Evolutionary conservation across 1,284 basidiomycete species (phyloP), one percentile per base, ranked within the genome.

Genomic region (Fomitopsis schrenkii): DNA sequence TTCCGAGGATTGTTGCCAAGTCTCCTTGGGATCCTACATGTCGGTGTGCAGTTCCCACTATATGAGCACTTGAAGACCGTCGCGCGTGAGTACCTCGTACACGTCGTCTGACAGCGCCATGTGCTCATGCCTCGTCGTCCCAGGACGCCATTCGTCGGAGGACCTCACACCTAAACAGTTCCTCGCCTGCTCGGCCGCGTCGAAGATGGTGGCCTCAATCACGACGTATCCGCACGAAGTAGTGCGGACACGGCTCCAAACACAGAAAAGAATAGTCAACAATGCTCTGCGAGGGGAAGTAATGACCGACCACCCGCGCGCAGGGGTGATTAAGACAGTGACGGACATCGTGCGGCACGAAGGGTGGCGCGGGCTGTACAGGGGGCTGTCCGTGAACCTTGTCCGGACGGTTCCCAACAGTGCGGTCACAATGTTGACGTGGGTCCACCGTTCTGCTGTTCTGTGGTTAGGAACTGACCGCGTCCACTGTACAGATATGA

Each of bases 181-280:
- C 65, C 86, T 98, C 14, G 74, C 87, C 3, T 97, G 94, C 76
- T 95, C 94, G 22, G 93, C 93, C 8, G 76, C 87, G 22, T 90
- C 94, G 38, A 98, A 98, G 75, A 97, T 97, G 93, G 88, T 92
- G 2, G 96, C 95, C 3, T 95, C 94, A 12, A 79, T 97, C 28
- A 90, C 90, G 28, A 98, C 96, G 35, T 98, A 98, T 75, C 96
- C 96, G 0, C 95, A 98, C 74, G 95, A 98, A 76, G 96, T 98
- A 46, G 83, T 98, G 19, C 90, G 95, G 10, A 98, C 95, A 30
- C 86, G 95, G 5, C 77, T 97, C 41, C 95, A 98, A 76, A 94
- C 95, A 5, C 88, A 90, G 68, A 84, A 86, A 59, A 82, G 84
- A 61, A 85, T 85, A 46, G 75, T 89, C 10, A 56, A 17, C 36